A percentile compares a stretch with the other conserved stretches of the same genome.
Evolutionary conservation across 2,329 filamentous ascomycete species (phyloP).

Genomic region (Clonostachys solani): DNA sequence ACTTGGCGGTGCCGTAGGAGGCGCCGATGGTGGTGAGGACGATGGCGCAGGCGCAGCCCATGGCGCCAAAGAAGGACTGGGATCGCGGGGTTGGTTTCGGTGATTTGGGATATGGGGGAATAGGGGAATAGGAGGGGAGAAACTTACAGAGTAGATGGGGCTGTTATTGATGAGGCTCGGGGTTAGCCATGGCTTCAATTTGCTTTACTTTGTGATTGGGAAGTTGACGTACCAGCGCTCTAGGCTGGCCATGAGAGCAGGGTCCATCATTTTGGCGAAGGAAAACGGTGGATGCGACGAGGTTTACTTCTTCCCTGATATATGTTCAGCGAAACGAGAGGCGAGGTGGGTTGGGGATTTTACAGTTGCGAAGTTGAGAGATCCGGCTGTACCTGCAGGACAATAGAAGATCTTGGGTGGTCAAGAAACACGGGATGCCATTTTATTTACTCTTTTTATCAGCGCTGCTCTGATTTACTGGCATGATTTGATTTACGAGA

Average conservation of each 20-base stretch:
- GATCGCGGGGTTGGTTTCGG: not conserved
- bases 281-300: constrained; percentile 18
- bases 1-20: constrained; percentile 38
- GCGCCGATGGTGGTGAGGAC: constrained; percentile 47
- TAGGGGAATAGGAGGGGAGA: not conserved
- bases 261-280: constrained; percentile 18
- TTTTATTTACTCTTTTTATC: no score
- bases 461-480: no score
- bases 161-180: constrained; percentile 12
- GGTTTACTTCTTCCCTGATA: constrained; percentile 4
- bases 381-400: no score
- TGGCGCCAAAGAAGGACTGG: constrained; percentile 35
- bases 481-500: no score
- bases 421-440: no score
- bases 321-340: no score
- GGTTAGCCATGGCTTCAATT: constrained; percentile 1
- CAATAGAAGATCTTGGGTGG: no score
- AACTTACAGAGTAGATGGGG: constrained; percentile 38
- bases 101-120: not conserved
- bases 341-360: no score
- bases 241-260: constrained; percentile 20
- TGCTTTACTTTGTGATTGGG: no score
- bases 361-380: no score
- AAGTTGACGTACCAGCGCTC: constrained; percentile 25
- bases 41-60: constrained; percentile 38